phyloP scores from a whole-genome alignment of 192 early-diverging fungal genomes.

The Linnemannia exigua region DNA sequence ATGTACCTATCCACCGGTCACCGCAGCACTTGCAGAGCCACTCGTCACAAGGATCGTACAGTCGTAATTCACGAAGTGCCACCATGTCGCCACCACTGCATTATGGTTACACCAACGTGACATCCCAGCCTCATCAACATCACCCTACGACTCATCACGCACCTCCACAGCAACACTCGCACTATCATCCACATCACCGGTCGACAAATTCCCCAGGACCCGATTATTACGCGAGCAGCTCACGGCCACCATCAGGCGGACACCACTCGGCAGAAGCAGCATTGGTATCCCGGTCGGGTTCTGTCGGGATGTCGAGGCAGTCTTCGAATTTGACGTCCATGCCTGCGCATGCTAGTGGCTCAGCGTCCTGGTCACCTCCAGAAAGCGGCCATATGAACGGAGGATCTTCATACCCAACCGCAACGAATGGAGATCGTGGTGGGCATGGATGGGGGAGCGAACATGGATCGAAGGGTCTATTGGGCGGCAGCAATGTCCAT shows the following conservation, averaged over 20 bases:
- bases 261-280: not conserved
- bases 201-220: slow-evolving; percentile 30
- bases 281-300: not conserved
- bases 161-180: slow-evolving; percentile 18
- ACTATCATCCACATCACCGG: slow-evolving; percentile 12
- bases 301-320: slow-evolving; percentile 1
- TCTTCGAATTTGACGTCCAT: slow-evolving; percentile 2
- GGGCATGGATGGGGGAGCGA: slow-evolving; percentile 19
- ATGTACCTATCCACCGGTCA: not conserved
- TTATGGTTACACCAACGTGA: not conserved
- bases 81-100: slow-evolving; percentile 24
- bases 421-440: slow-evolving; percentile 1
- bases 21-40: not conserved
- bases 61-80: slow-evolving; percentile 17
- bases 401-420: not conserved
- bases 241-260: slow-evolving; percentile 25
- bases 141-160: slow-evolving; percentile 6
- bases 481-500: not conserved
- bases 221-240: slow-evolving; percentile 16
- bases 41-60: not conserved
- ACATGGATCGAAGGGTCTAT: not conserved
- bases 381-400: slow-evolving; percentile 9
- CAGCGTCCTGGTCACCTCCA: slow-evolving; percentile 14
- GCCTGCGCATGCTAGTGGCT: slow-evolving; percentile 6
- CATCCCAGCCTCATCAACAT: slow-evolving; percentile 5